Conservation (phyloP, 2,329 filamentous ascomycete species). For the Colletotrichum nymphaeae region DNA sequence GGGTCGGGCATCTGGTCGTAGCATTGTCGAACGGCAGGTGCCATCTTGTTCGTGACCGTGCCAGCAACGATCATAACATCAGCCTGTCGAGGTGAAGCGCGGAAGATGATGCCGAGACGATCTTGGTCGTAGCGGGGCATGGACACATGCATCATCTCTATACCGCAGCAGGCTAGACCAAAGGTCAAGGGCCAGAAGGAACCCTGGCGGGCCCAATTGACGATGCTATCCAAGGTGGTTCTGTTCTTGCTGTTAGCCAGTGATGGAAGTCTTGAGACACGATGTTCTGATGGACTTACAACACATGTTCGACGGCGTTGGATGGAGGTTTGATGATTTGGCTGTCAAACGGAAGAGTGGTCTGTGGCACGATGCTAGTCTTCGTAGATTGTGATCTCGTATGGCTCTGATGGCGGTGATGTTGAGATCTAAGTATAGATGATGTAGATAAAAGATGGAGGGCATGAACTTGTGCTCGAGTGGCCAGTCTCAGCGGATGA, state of each 20-base stretch:
- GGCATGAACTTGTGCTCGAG: background rate
- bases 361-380: background rate
- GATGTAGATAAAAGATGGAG: background rate
- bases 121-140: conserved; percentile 74
- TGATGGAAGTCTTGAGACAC: background rate
- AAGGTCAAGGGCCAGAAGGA: conserved; percentile 72
- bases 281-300: conserved; percentile 26
- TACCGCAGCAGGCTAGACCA: conserved; percentile 70
- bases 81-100: conserved; percentile 72
- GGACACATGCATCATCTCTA: conserved; percentile 75
- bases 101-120: conserved; percentile 74
- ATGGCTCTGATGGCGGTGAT: background rate
- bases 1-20: conserved; percentile 78
- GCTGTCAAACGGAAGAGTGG: background rate
- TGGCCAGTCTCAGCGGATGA: background rate
- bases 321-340: background rate
- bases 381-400: background rate
- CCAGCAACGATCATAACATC: conserved; percentile 77
- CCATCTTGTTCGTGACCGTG: conserved; percentile 77
- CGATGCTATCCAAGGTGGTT: conserved; percentile 64
- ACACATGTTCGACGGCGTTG: conserved; percentile 35
- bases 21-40: conserved; percentile 69
- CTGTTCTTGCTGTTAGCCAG: conserved; percentile 43
- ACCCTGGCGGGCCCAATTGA: conserved; percentile 68
- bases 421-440: background rate